Conservation (phyloP, 768 basidiomycete species). For the Amanita rubescens region DNA sequence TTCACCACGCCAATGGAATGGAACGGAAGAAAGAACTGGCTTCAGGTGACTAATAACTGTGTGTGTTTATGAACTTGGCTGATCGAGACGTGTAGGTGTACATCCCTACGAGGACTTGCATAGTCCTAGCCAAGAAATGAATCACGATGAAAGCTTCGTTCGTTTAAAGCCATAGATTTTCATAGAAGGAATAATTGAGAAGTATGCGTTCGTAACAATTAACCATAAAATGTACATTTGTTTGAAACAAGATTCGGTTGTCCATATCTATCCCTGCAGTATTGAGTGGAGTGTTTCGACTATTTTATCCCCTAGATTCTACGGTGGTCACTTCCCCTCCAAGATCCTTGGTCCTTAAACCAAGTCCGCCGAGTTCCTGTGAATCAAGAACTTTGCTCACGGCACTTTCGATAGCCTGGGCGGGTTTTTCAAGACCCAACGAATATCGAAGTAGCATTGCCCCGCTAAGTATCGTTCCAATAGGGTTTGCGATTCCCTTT, state of each 20-base stretch:
- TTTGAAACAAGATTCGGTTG: background rate
- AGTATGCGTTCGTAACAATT: background rate
- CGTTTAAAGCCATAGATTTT: background rate
- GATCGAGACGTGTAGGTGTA: conserved; percentile 44
- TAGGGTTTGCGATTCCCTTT: conserved; percentile 86
- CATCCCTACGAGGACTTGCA: conserved; percentile 56
- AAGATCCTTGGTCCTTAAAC: conserved; percentile 79
- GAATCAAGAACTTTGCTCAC: conserved; percentile 84
- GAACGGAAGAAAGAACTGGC: conserved; percentile 88
- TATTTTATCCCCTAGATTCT: conserved; percentile 80
- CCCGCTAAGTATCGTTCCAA: conserved; percentile 91
- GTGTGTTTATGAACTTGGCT: background rate
- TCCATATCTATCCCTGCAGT: conserved; percentile 27
- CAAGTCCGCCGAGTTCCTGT: conserved; percentile 59
- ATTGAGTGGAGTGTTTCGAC: conserved; percentile 58
- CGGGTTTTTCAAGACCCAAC: conserved; percentile 79
- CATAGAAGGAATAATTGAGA: background rate
- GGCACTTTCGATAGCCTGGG: conserved; percentile 81
- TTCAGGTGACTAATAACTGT: conserved; percentile 47
- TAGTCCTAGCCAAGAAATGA: conserved; percentile 49
- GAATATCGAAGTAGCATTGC: conserved; percentile 95
- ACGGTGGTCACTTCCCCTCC: conserved; percentile 70
- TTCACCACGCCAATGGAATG: conserved; percentile 83
- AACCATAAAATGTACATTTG: background rate
- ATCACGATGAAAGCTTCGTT: background rate